These are phyloP conservation scores for Hypoxylon trugodes DNA, from an alignment of 495 filamentous ascomycete genomes.

Conservation along the genomic window DNA sequence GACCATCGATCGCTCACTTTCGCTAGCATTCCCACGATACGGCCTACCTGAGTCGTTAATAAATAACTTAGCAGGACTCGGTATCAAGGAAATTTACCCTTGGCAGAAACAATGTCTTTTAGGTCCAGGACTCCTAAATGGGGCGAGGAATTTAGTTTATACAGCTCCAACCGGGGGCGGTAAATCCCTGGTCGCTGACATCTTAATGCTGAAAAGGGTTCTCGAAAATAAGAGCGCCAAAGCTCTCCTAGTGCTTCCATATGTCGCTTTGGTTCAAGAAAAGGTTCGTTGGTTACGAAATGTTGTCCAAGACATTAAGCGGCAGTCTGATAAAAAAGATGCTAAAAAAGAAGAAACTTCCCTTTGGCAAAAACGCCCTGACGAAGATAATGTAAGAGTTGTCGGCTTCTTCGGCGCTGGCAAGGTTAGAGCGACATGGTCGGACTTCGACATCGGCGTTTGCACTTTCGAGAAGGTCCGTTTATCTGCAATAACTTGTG, in stretches of 20 bases:
- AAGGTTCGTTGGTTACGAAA: constrained; percentile 80
- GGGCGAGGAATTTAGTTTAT: constrained; percentile 77
- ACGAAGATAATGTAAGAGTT: constrained; percentile 64
- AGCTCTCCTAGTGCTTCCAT: constrained; percentile 81
- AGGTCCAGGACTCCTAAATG: constrained; percentile 70
- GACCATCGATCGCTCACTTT: constrained; percentile 66
- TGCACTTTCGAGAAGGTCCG: constrained; percentile 85
- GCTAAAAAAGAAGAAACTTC: constrained; percentile 36
- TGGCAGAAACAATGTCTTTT: constrained; percentile 86
- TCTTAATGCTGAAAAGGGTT: constrained; percentile 77
- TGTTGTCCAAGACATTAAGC: constrained; percentile 70
- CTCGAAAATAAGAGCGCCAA: constrained; percentile 71
- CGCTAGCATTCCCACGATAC: constrained; percentile 70
- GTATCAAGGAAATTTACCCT: constrained; percentile 76
- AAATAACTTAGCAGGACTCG: constrained; percentile 68
- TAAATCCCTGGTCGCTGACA: constrained; percentile 79
- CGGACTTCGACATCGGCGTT: constrained; percentile 79
- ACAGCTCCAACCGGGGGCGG: constrained; percentile 86
- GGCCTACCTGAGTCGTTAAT: constrained; percentile 68
- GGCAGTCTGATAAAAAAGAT: constrained; percentile 25
- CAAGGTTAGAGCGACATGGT: constrained; percentile 70
- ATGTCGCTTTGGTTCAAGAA: constrained; percentile 84
- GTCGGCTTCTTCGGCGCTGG: constrained; percentile 80
- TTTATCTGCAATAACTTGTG: constrained; percentile 11
- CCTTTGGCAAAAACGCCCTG: constrained; percentile 54